These are phyloP conservation scores for Ettlia oleoabundans DNA, from an alignment of 139 green algal genomes.

Conservation along the genomic window DNA sequence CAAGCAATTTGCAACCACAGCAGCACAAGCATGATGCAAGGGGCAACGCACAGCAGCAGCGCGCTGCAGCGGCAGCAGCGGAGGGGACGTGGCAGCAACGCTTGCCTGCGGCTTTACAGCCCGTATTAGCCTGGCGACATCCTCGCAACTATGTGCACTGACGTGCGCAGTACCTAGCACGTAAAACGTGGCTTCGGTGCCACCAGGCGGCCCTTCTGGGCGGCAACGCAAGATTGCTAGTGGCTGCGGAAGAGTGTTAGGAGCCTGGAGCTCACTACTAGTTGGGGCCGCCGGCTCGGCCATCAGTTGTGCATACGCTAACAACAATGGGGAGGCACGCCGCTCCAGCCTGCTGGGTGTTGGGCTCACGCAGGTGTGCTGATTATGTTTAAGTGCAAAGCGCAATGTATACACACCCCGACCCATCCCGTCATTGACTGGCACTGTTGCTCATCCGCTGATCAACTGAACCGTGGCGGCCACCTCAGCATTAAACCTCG, in stretches of 20 bases:
- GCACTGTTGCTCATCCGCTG: too few species aligned
- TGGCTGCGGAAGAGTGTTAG: conserved; percentile 5
- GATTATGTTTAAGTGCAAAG: too few species aligned
- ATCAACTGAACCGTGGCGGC: too few species aligned
- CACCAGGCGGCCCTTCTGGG: neutral
- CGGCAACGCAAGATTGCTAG: conserved; percentile 29
- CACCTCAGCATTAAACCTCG: too few species aligned
- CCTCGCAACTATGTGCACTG: conserved; percentile 27
- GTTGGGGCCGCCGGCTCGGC: neutral
- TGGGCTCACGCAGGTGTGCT: too few species aligned
- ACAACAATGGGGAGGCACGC: neutral
- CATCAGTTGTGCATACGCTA: neutral
- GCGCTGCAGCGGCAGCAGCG: neutral
- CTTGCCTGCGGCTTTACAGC: conserved; percentile 12
- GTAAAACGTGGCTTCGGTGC: conserved; percentile 25
- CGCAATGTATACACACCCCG: too few species aligned
- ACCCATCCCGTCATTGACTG: too few species aligned
- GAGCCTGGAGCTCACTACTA: too few species aligned
- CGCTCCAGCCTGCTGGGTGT: neutral
- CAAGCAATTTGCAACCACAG: too few species aligned
- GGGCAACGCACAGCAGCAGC: neutral
- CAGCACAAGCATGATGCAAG: too few species aligned
- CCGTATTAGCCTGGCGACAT: conserved; percentile 33
- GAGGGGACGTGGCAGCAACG: neutral
- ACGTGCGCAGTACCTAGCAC: conserved; percentile 51